Percentiles rank a stretch among this genome's conserved stretches.
Conservation (phyloP, 495 filamentous ascomycete genomes). For the Chlorociboria aeruginascens region DNA sequence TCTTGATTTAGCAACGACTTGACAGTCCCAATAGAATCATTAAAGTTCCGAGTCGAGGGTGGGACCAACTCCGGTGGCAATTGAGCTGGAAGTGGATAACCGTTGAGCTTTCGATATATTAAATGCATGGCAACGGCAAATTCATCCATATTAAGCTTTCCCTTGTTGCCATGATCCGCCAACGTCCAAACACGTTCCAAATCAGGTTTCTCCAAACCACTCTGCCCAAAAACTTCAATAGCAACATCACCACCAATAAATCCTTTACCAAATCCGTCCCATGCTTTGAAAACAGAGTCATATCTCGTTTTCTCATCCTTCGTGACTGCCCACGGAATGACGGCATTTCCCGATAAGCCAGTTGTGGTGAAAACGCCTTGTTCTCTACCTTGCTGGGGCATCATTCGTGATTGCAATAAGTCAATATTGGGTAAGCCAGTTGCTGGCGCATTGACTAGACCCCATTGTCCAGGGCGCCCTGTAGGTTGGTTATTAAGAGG, state of each 20-base stretch:
- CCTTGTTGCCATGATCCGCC: constrained; percentile 85
- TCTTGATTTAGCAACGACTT: constrained; percentile 88
- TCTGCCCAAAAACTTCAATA: constrained; percentile 96
- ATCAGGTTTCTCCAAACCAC: constrained; percentile 79
- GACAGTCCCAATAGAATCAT: constrained; percentile 81
- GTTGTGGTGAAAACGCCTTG: constrained; percentile 72
- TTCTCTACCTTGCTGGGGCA: constrained; percentile 93
- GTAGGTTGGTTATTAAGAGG: constrained; percentile 90
- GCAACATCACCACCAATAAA: constrained; percentile 88
- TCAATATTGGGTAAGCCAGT: constrained; percentile 89
- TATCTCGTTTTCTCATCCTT: constrained; percentile 98
- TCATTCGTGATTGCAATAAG: constrained; percentile 87
- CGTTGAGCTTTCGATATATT: constrained; percentile 93
- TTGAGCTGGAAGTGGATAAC: constrained; percentile 85
- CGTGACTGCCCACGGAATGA: constrained; percentile 96
- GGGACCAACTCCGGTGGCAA: constrained; percentile 90
- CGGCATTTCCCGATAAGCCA: constrained; percentile 84
- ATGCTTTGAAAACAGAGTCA: constrained; percentile 88
- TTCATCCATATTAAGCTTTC: constrained; percentile 90
- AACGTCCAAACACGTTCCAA: constrained; percentile 92
- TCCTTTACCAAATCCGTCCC: constrained; percentile 92
- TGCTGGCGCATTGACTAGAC: constrained; percentile 85
- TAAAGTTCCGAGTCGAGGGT: constrained; percentile 89
- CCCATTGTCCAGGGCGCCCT: constrained; percentile 93
- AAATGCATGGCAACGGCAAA: constrained; percentile 99